phyloP scores from a whole-genome alignment of 2,329 filamentous ascomycete genomes.

The Orbilia blumenaviensis region DNA sequence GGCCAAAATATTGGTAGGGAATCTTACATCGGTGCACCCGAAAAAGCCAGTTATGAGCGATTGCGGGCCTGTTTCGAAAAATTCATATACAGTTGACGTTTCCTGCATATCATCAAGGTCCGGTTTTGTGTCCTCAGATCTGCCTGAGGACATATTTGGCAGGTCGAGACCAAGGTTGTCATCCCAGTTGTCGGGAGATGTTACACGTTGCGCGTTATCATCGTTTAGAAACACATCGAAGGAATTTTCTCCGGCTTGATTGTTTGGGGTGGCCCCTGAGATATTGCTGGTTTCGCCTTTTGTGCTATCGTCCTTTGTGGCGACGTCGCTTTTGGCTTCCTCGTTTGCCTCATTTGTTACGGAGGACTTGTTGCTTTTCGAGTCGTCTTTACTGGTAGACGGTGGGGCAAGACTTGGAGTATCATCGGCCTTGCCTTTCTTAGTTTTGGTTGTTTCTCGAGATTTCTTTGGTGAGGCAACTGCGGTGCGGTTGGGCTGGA shows the following conservation, averaged over 20 bases:
- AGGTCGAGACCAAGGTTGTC: slow-evolving; percentile 15
- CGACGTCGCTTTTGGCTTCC: neutral
- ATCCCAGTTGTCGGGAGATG: slow-evolving; percentile 33
- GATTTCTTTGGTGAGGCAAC: neutral
- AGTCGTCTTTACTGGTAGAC: neutral
- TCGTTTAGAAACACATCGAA: slow-evolving; percentile 21
- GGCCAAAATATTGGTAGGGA: neutral
- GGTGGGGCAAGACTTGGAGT: neutral
- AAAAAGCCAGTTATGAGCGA: slow-evolving; percentile 46
- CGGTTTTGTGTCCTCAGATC: slow-evolving; percentile 21
- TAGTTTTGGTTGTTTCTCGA: neutral
- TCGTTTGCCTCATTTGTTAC: slow-evolving; percentile 1
- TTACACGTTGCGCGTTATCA: neutral
- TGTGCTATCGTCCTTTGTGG: slow-evolving; percentile 13
- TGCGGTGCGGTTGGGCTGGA: neutral
- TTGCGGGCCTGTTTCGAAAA: slow-evolving; percentile 33
- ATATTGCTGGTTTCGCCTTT: slow-evolving; percentile 7
- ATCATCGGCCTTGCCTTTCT: slow-evolving; percentile 1
- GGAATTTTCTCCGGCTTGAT: neutral
- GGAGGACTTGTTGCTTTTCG: slow-evolving; percentile 2
- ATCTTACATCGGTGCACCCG: slow-evolving; percentile 46
- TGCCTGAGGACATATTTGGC: neutral
- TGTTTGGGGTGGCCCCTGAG: neutral
- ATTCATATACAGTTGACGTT: slow-evolving; percentile 26
- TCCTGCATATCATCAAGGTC: slow-evolving; percentile 26